These are phyloP conservation scores for Lachnellula subtilissima DNA, from an alignment of 2,329 filamentous ascomycete species.

Conservation along the genomic window DNA sequence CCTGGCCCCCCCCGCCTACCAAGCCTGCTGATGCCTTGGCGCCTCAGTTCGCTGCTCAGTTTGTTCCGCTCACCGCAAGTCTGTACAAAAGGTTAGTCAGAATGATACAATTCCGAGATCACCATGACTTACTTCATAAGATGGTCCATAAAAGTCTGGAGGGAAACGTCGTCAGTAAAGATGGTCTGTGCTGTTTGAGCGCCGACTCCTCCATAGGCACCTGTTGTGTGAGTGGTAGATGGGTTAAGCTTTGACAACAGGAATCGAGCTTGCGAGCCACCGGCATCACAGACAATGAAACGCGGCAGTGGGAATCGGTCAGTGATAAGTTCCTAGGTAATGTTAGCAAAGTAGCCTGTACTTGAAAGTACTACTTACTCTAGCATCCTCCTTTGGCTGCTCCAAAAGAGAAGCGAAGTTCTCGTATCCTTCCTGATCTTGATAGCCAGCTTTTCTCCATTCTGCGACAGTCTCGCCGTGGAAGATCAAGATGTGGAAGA, in stretches of 20 bases:
- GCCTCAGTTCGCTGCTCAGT: constrained; percentile 36
- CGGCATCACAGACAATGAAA: constrained; percentile 98
- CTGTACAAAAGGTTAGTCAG: constrained; percentile 30
- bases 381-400: constrained; percentile 92
- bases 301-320: constrained; percentile 97
- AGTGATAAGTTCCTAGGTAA: constrained; percentile 77
- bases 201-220: constrained; percentile 82
- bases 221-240: constrained; percentile 91
- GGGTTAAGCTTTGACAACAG: constrained; percentile 95
- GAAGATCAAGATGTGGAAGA: constrained; percentile 99
- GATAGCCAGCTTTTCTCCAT: constrained; percentile 97
- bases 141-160: constrained; percentile 99
- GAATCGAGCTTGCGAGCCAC: constrained; percentile 96
- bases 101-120: background rate
- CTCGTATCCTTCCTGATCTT: constrained; percentile 96
- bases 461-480: constrained; percentile 97
- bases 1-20: background rate
- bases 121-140: constrained; percentile 80
- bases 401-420: constrained; percentile 87
- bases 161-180: constrained; percentile 95
- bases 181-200: constrained; percentile 91
- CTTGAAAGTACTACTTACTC: constrained; percentile 51
- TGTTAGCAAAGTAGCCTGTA: constrained; percentile 15
- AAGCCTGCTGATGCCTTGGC: background rate
- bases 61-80: constrained; percentile 60